Evolutionary conservation across 805 yeast species (phyloP).

Genomic region (Candida golubevii): DNA sequence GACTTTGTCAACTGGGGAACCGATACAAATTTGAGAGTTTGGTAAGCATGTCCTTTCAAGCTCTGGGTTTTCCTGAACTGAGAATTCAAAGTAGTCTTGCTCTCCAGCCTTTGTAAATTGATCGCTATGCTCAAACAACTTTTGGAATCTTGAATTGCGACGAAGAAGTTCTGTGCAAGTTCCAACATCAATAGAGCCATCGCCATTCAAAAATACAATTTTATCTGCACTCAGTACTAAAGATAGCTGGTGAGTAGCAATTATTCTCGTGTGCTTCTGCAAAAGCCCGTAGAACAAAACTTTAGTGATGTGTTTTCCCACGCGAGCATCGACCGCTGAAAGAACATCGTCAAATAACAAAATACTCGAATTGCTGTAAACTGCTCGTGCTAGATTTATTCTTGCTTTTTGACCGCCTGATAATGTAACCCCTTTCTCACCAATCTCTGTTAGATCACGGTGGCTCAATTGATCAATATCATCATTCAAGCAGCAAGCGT

Average conservation of each 20-base stretch:
- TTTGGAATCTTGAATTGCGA: conserved; percentile 44
- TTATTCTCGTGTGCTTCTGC: conserved; percentile 30
- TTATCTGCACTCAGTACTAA: conserved; percentile 36
- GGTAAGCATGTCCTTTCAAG: not conserved
- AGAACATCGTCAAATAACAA: conserved; percentile 42
- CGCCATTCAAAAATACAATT: conserved; percentile 37
- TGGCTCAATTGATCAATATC: conserved; percentile 34
- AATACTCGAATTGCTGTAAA: conserved; percentile 30
- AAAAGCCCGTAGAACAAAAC: conserved; percentile 33
- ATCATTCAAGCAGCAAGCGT: conserved; percentile 39
- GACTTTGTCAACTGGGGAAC: not conserved
- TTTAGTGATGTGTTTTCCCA: conserved; percentile 38
- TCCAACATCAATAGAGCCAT: conserved; percentile 39
- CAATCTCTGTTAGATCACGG: conserved; percentile 40
- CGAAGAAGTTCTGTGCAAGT: conserved; percentile 22
- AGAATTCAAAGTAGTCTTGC: not conserved
- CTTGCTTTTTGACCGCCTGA: conserved; percentile 46
- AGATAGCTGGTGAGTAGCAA: conserved; percentile 43
- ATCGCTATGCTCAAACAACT: conserved; percentile 45
- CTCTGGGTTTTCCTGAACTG: not conserved
- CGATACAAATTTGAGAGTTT: too few species aligned
- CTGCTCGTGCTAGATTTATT: conserved; percentile 42
- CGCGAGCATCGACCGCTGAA: conserved; percentile 41
- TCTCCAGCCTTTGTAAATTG: conserved; percentile 18
- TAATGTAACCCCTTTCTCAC: conserved; percentile 42